A percentile compares a stretch with the other conserved stretches of the same genome.
phyloP scores from a whole-genome alignment of 208 protist genomes.

The Trypanosoma conorhini region DNA sequence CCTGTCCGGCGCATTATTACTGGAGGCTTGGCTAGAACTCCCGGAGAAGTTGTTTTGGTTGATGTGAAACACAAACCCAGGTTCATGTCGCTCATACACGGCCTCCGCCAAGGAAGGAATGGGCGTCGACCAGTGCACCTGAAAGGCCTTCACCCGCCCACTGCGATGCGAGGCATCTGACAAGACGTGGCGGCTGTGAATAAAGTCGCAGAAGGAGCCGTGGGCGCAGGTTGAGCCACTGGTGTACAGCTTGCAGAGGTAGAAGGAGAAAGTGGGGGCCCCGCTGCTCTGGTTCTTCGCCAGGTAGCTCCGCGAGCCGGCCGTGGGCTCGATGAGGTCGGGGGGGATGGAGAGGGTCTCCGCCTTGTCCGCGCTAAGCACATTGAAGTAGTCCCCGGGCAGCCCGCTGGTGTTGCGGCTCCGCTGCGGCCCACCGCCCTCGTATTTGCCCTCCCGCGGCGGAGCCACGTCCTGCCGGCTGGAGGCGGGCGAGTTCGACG shows the following conservation, averaged over 20 bases:
- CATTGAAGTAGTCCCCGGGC: conserved; percentile 50
- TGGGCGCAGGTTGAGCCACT: conserved; percentile 43
- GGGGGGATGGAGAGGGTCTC: conserved; percentile 62
- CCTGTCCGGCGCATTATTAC: not conserved
- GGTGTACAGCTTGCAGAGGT: conserved; percentile 60
- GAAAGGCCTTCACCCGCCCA: conserved; percentile 35
- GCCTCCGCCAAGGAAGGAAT: conserved; percentile 34
- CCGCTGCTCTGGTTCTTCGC: conserved; percentile 31
- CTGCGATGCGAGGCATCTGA: conserved; percentile 15
- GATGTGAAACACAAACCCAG: conserved; percentile 42
- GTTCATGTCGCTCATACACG: conserved; percentile 42
- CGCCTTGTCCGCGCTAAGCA: conserved; percentile 62
- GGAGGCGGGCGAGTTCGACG: not conserved
- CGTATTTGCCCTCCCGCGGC: conserved; percentile 1
- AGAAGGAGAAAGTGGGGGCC: conserved; percentile 58
- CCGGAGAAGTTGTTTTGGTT: conserved; percentile 31
- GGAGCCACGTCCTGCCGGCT: not conserved
- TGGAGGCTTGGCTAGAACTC: conserved; percentile 8
- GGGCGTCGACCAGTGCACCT: conserved; percentile 56
- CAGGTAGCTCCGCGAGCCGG: conserved; percentile 51
- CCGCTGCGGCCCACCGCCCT: conserved; percentile 2
- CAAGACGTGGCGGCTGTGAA: conserved; percentile 51
- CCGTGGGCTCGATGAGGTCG: conserved; percentile 47
- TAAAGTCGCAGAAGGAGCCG: conserved; percentile 58
- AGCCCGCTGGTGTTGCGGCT: conserved; percentile 29